Conservation (phyloP, 495 filamentous ascomycete genomes). For the Penicillium bovifimosum region DNA sequence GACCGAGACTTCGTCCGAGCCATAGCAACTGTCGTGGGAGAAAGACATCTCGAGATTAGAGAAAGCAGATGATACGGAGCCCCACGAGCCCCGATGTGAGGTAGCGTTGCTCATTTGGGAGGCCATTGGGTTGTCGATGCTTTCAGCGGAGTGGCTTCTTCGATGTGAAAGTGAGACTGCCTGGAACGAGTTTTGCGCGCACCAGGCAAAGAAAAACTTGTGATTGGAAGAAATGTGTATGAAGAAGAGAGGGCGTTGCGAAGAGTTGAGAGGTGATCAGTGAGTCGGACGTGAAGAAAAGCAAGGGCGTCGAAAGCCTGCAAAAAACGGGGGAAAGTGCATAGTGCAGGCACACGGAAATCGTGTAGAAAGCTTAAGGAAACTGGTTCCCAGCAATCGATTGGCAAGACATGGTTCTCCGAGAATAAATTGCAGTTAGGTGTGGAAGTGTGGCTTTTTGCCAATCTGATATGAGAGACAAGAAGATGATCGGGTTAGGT, state of each 20-base stretch:
- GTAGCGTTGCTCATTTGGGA: slow-evolving; percentile 24
- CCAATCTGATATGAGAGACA: neutral
- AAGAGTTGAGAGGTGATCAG: neutral
- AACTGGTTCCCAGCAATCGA: slow-evolving; percentile 22
- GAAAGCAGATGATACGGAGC: slow-evolving; percentile 40
- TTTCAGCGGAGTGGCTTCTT: neutral
- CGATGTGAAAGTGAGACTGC: neutral
- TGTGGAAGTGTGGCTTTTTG: slow-evolving; percentile 3
- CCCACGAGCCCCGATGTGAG: slow-evolving; percentile 35
- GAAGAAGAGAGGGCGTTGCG: neutral
- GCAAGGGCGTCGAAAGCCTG: slow-evolving; percentile 35
- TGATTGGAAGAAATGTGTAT: neutral
- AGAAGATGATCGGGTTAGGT: neutral
- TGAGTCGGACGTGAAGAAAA: slow-evolving; percentile 5
- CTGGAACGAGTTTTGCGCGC: neutral
- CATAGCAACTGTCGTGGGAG: slow-evolving; percentile 44
- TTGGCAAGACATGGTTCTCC: slow-evolving; percentile 25
- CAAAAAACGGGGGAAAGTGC: slow-evolving; percentile 27
- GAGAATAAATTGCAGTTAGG: slow-evolving; percentile 2
- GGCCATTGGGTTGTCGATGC: neutral
- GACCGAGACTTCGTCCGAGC: slow-evolving; percentile 41
- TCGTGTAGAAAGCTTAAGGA: slow-evolving; percentile 27
- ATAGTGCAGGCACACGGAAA: slow-evolving; percentile 30
- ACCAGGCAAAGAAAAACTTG: neutral
- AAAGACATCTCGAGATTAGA: slow-evolving; percentile 39